phyloP scores from a whole-genome alignment of 805 yeast genomes.

The Wickerhamiella lipophila region DNA sequence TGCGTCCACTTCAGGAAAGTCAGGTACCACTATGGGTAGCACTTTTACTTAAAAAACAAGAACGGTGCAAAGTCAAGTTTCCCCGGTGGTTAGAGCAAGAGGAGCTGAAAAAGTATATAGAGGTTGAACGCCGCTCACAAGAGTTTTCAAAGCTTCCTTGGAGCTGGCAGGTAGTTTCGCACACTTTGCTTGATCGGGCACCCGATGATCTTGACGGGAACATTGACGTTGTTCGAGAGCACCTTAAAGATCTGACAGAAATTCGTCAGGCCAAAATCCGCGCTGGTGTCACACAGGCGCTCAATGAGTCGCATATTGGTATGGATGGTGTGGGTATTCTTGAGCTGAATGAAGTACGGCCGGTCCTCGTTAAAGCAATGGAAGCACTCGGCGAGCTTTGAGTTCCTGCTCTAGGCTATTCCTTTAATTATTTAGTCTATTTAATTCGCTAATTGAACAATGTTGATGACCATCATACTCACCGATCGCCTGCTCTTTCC shows the following conservation, averaged over 20 bases:
- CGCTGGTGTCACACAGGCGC: conserved; percentile 51
- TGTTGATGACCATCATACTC: background rate
- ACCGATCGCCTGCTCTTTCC: background rate
- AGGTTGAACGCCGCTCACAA: conserved; percentile 48
- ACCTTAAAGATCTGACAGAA: conserved; percentile 75
- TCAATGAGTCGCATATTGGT: conserved; percentile 73
- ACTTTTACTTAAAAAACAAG: conserved; percentile 65
- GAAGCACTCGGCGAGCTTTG: conserved; percentile 49
- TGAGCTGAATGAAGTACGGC: conserved; percentile 82
- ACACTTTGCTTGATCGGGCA: conserved; percentile 54
- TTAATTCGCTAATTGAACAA: background rate
- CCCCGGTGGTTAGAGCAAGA: conserved; percentile 69
- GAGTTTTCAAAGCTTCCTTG: conserved; percentile 57
- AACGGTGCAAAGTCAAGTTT: conserved; percentile 69
- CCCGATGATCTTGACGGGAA: conserved; percentile 69
- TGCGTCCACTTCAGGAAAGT: conserved; percentile 55
- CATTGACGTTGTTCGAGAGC: conserved; percentile 52
- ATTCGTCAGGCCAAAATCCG: conserved; percentile 68
- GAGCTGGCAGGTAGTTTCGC: conserved; percentile 79
- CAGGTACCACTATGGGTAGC: conserved; percentile 84
- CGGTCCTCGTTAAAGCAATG: conserved; percentile 73
- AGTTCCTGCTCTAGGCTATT: too few relatives aligned
- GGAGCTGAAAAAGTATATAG: conserved; percentile 44
- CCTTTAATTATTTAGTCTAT: background rate
- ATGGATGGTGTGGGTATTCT: conserved; percentile 68